Evolutionary conservation across 768 basidiomycete genomes (phyloP), one percentile per base, ranked within the genome.

Genomic region (Stropharia rugosoannulata): DNA sequence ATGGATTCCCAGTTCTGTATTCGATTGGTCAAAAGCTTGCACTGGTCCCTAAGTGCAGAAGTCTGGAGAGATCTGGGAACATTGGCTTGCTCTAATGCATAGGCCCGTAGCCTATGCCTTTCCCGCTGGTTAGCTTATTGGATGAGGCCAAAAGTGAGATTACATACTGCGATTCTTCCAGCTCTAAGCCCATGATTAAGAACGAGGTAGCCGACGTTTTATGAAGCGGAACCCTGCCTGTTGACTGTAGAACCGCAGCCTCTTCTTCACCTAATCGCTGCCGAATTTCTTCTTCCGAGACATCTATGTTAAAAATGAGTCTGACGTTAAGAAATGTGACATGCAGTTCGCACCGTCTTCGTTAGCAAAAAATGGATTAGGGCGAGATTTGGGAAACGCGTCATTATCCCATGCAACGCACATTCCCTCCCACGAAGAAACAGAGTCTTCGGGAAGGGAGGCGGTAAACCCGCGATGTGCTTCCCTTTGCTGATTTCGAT

Each of bases 1-100:
- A 61, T 25, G 13, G 42, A 47, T 47, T 61, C 59, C 62, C 59
- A 62, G 18, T 27, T 41, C 19, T 51, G 13, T 1, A 51, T 51
- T 32, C 41, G 39, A 2, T 41, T 22, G 3, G 4, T 8, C 1
- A 51, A n/a, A 1, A 38, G 15, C 38, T 9, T 22, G 6, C 49
- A 18, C 38, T 51, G 49, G 9, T 51, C 49, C 16, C 16, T 13
- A 11, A 51, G 37, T 1, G 36, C 18, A 2, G 12, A 16, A 2
- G 37, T 40, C 0, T 15, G 19, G 5, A 51, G 40, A 8, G 11
- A 16, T 12, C 18, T 51, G 16, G 49, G 49, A 9, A 39, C 9
- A 3, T 40, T 11, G 5, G 11, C 38, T 1, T 39, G 37, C n/a
- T 16, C 11, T 3, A 4, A 15, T 10, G 38, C 49, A 3, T n/a